phyloP scores from a whole-genome alignment of 495 filamentous ascomycete species.

The Bacidia rubella region DNA sequence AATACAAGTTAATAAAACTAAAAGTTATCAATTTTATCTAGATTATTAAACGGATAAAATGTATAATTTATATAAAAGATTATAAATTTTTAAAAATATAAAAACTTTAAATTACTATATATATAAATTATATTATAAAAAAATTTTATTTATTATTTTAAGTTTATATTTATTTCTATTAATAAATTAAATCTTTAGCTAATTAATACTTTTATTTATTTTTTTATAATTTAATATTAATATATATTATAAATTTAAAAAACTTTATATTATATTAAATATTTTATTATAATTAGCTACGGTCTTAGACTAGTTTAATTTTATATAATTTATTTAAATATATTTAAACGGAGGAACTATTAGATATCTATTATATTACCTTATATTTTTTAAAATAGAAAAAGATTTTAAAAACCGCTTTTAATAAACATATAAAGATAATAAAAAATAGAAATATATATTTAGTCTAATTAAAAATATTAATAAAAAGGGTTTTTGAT shows the following conservation, averaged over 20 bases:
- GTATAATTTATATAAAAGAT: neutral
- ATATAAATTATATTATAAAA: neutral
- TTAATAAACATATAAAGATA: too few relatives aligned
- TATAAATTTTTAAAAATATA: neutral
- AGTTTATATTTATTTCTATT: neutral
- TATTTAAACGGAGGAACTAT: too few relatives aligned
- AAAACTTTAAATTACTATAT: neutral
- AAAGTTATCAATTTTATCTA: neutral
- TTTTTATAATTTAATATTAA: conserved; percentile 2
- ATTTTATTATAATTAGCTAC: neutral
- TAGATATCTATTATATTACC: too few relatives aligned
- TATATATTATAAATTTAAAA: neutral
- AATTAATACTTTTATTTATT: neutral
- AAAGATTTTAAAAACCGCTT: too few relatives aligned
- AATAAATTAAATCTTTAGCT: neutral
- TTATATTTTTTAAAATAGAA: too few relatives aligned
- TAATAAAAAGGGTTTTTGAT: too few relatives aligned
- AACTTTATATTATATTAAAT: neutral
- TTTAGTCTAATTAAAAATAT: too few relatives aligned
- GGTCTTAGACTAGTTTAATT: neutral
- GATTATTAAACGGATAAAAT: neutral
- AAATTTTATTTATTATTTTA: neutral
- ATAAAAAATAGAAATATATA: too few relatives aligned
- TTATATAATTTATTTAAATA: neutral
- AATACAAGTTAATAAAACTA: neutral